phyloP scores from a whole-genome alignment of 75 land plant species.

The Cupressus sempervirens region DNA sequence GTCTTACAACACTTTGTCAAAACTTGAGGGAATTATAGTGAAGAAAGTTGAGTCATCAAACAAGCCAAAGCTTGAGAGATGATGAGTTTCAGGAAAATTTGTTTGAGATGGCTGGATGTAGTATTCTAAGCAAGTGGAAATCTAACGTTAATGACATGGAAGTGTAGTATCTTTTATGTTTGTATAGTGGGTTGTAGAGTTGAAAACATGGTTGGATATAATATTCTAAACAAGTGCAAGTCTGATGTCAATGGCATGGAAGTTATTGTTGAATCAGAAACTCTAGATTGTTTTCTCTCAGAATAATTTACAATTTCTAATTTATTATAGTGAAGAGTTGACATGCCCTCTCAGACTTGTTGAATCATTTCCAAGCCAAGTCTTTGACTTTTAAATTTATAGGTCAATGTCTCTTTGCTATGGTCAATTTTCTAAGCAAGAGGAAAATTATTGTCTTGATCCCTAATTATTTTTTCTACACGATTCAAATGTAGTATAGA shows the following conservation, averaged over 20 bases:
- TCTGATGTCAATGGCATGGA: too few species aligned
- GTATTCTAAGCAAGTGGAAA: too few species aligned
- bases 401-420: background rate
- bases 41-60: too few species aligned
- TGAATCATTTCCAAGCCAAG: background rate
- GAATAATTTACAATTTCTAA: background rate
- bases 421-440: background rate
- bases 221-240: too few species aligned
- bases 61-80: too few species aligned
- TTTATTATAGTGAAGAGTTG: background rate
- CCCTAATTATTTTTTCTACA: background rate
- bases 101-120: too few species aligned
- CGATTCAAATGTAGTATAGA: background rate
- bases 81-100: too few species aligned
- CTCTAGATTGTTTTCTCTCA: background rate
- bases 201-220: background rate
- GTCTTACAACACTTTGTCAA: too few species aligned
- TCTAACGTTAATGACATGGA: too few species aligned
- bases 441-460: too few species aligned
- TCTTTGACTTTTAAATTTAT: background rate
- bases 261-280: background rate
- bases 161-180: background rate
- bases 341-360: background rate
- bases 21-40: too few species aligned
- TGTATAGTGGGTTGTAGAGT: background rate